Base-by-base conservation (phyloP, 2,329 filamentous ascomycete species). In the Neofusicoccum kwambonambiense region DNA sequence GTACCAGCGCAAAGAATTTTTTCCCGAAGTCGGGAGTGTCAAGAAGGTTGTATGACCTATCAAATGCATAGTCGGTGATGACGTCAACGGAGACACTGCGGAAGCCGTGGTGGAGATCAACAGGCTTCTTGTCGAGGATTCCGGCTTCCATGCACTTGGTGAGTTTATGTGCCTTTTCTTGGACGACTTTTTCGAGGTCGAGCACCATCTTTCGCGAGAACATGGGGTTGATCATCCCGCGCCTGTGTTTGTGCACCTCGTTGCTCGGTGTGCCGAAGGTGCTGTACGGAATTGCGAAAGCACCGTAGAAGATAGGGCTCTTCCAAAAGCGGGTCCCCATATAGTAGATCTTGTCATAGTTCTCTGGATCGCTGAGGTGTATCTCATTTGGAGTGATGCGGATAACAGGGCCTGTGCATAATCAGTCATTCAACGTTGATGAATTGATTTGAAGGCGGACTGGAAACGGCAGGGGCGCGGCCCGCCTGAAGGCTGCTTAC, bases 131-230 rank as follows among this genome's bases (percentile, higher is more conserved):
- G n/a, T 50, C 19, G 5, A 67, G 50, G 54, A 69, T 44, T 11
- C 60, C 64, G 5, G 31, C 58, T 0, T 64, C 47, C 15, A 73
- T 65, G 17, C 54, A 67, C 1, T 52, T 34, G 19, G 49, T 45
- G 2, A 75, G 67, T 45, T 71, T 72, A 6, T 63, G 47, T 2
- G 70, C 70, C 22, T 69, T 72, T 13, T 66, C 50, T 49, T 73
- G 70, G 12, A 75, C 68, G 19, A 66, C 65, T 19, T 27, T 49
- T 12, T 68, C 52, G n/a, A 74, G 67, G 1, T 70, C 68, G 1
- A 74, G 68, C 15, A 75, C 70, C 11, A 65, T 69, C 13, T 68
- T 62, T 15, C 70, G 67, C 5, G 74, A 75, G 66, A 76, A 76
- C 15, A 75, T 69, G 3, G 71, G 72, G 54, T 71, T 71, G n/a